A percentile compares a stretch with the other conserved stretches of the same genome.
These are phyloP conservation scores for Pyracantha coccinea DNA, from an alignment of 331 rosid genomes.

Conservation along the genomic window DNA sequence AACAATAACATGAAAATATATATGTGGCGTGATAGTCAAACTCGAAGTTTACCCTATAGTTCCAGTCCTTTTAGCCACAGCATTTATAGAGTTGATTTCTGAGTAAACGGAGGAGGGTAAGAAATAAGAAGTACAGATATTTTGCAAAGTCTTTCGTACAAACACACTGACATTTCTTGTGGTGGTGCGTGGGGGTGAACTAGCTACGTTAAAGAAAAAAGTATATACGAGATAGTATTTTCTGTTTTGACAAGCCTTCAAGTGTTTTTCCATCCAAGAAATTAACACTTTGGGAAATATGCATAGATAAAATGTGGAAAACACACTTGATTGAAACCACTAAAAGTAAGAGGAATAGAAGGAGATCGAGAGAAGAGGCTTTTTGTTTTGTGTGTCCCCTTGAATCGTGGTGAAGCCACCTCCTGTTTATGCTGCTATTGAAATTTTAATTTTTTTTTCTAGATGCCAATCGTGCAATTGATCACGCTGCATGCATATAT, in stretches of 20 bases:
- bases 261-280: background rate
- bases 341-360: background rate
- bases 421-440: background rate
- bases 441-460: background rate
- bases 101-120: background rate
- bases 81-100: background rate
- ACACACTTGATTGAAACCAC: slow-evolving; percentile 2
- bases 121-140: background rate
- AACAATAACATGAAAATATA: background rate
- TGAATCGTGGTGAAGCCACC: background rate
- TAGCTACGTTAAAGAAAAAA: background rate
- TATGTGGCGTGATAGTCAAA: background rate
- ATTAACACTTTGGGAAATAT: slow-evolving; percentile 3
- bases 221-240: background rate
- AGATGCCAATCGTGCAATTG: background rate
- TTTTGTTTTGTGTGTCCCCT: background rate
- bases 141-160: background rate
- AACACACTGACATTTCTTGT: background rate
- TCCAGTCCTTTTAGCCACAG: background rate
- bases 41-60: background rate
- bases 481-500: background rate
- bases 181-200: background rate
- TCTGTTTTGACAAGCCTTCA: background rate
- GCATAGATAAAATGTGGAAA: background rate
- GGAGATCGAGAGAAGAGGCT: background rate